Conservation (phyloP, 345 rosid species). For the Rhodomyrtus tomentosa region DNA sequence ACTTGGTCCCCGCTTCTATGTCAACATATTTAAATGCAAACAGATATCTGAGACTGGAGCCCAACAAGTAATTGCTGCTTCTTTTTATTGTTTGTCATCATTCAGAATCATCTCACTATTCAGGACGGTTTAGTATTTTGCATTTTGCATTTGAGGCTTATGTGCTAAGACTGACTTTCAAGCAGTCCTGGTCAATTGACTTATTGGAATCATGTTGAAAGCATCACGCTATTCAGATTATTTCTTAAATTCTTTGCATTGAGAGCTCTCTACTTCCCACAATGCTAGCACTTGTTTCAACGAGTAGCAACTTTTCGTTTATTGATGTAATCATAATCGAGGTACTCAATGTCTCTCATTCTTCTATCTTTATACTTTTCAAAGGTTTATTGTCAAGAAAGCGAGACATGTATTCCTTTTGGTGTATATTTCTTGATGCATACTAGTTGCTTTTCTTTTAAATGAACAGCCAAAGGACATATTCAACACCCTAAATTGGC, state of each 20-base stretch:
- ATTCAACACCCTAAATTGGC: not conserved
- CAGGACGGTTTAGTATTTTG: not conserved
- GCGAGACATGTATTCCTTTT: not conserved
- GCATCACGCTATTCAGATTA: not conserved
- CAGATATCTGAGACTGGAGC: constrained; percentile 99
- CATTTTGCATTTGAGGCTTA: not conserved
- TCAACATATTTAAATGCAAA: constrained; percentile 94
- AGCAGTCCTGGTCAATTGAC: not conserved
- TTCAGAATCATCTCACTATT: not conserved
- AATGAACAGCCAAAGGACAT: not conserved
- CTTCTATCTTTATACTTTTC: not conserved
- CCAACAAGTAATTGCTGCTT: constrained; percentile 48
- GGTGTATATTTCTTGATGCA: not conserved
- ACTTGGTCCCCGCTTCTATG: constrained; percentile 89
- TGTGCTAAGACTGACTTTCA: not conserved
- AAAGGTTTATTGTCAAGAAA: not conserved
- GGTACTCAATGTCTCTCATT: not conserved
- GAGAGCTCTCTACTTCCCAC: not conserved
- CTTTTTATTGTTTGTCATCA: not conserved
- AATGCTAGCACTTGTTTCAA: not conserved
- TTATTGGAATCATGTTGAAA: not conserved
- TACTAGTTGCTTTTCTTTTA: not conserved
- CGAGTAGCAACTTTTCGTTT: not conserved
- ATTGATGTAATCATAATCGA: not conserved
- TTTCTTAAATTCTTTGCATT: not conserved